Evolutionary conservation across 345 rosid genomes (phyloP).

Genomic region (Heritiera littoralis): DNA sequence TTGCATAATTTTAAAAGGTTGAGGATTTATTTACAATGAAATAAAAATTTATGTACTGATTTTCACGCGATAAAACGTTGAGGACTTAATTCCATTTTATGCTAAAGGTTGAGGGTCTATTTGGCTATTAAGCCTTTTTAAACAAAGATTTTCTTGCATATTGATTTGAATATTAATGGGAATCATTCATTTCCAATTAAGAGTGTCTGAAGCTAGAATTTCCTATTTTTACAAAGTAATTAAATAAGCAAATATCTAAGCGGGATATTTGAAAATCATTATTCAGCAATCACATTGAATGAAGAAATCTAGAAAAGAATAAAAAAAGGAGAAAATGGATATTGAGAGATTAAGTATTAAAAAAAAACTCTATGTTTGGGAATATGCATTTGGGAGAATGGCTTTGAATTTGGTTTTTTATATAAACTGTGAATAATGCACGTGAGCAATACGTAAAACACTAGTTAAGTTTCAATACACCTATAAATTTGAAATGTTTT

Average conservation of each 20-base stretch:
- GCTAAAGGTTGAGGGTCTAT: too few species aligned
- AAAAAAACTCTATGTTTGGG: not conserved
- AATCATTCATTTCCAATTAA: not conserved
- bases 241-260: not conserved
- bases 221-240: not conserved
- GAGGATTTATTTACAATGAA: too few species aligned
- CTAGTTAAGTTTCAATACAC: not conserved
- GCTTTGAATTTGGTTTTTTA: not conserved
- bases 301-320: not conserved
- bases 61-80: too few species aligned
- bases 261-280: not conserved
- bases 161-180: not conserved
- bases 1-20: too few species aligned
- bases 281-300: not conserved
- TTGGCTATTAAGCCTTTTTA: too few species aligned
- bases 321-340: not conserved
- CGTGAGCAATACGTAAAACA: not conserved
- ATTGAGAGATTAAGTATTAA: not conserved
- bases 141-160: constrained; percentile 4
- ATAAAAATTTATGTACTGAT: too few species aligned
- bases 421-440: not conserved
- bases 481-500: not conserved
- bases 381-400: not conserved
- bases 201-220: not conserved
- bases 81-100: too few species aligned